These are phyloP conservation scores for Gloeostereum incarnatum DNA, from an alignment of 768 basidiomycete species.

Conservation along the genomic window DNA sequence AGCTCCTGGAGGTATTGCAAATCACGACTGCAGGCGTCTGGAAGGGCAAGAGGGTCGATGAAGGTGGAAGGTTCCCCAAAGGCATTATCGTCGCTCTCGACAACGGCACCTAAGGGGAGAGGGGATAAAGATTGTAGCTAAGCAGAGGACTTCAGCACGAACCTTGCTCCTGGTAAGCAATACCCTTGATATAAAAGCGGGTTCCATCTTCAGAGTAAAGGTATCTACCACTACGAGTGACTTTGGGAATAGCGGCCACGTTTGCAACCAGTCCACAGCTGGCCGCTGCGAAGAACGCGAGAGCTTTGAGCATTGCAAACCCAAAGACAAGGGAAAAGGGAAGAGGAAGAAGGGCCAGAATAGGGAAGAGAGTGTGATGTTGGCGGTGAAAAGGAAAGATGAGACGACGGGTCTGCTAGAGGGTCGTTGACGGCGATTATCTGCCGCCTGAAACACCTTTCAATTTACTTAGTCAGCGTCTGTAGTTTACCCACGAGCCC, in stretches of 20 bases:
- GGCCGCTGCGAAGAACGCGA: constrained; percentile 1
- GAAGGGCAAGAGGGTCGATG: constrained; percentile 69
- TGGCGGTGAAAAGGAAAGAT: too few relatives aligned
- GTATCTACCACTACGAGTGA: constrained; percentile 69
- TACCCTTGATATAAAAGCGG: constrained; percentile 83
- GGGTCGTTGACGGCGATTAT: too few relatives aligned
- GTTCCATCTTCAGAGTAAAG: constrained; percentile 69
- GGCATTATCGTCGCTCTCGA: constrained; percentile 42
- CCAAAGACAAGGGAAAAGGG: too few relatives aligned
- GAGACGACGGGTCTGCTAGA: too few relatives aligned
- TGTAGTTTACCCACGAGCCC: too few relatives aligned
- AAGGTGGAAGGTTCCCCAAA: constrained; percentile 69
- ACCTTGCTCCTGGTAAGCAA: constrained; percentile 85
- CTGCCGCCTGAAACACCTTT: too few relatives aligned
- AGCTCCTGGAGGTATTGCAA: constrained; percentile 69
- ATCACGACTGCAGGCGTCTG: constrained; percentile 66
- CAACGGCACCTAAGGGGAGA: constrained; percentile 24
- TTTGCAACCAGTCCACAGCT: constrained; percentile 3
- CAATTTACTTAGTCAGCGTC: too few relatives aligned
- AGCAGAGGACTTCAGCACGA: constrained; percentile 4
- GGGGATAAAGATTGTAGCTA: not conserved
- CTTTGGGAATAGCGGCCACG: constrained; percentile 48
- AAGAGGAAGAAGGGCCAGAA: too few relatives aligned
- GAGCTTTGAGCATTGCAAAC: too few relatives aligned
- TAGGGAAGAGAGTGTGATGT: too few relatives aligned